Evolutionary conservation across 306 rosid genomes (phyloP).

Genomic region (Quercus berberidifolia): DNA sequence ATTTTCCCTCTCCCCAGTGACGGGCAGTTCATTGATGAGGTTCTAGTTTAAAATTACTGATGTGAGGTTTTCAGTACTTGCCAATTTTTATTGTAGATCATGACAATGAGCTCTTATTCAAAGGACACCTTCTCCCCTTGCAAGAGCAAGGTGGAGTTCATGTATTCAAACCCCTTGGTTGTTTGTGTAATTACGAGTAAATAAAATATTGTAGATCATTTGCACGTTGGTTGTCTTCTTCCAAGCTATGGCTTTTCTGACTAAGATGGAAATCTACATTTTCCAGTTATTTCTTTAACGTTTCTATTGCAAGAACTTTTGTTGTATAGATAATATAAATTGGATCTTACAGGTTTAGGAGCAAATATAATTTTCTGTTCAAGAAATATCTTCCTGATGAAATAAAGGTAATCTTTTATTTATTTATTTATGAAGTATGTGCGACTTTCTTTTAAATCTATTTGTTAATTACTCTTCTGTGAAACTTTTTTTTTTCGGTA

Average conservation of each 20-base stretch:
- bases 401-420: background rate
- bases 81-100: background rate
- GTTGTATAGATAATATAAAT: background rate
- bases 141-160: too few species aligned
- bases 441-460: background rate
- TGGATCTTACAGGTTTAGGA: slow-evolving; percentile 64
- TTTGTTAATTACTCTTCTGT: background rate
- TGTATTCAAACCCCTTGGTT: too few species aligned
- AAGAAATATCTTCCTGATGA: slow-evolving; percentile 27
- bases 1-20: background rate
- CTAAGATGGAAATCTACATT: background rate
- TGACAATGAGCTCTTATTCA: too few species aligned
- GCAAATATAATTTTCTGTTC: slow-evolving; percentile 62
- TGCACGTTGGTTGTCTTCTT: background rate
- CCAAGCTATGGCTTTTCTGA: background rate
- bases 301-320: background rate
- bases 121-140: too few species aligned
- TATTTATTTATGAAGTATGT: background rate
- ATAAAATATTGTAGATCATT: background rate
- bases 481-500: background rate
- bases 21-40: background rate
- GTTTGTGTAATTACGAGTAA: too few species aligned
- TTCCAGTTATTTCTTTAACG: background rate
- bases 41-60: background rate
- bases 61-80: background rate